A percentile compares a stretch with the other conserved stretches of the same genome.
Evolutionary conservation across 2,329 filamentous ascomycete species (phyloP).

Genomic region (Amauroascus verrucosus): DNA sequence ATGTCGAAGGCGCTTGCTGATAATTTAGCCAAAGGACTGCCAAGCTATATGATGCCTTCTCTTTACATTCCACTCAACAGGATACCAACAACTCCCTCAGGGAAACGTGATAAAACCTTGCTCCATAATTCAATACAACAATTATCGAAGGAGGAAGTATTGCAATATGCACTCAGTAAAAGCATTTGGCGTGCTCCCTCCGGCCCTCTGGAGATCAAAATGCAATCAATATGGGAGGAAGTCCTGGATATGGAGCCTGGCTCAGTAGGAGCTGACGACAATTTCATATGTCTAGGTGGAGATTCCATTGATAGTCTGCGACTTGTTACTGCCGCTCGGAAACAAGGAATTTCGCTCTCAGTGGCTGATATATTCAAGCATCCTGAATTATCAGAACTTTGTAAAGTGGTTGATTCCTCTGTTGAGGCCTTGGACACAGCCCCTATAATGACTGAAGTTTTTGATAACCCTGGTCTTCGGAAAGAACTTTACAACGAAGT

Average conservation of each 20-base stretch:
- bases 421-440: background rate
- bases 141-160: constrained; percentile 7
- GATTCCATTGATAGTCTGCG: constrained; percentile 12
- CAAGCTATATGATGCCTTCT: constrained; percentile 18
- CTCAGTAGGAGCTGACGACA: background rate
- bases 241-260: background rate
- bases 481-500: background rate
- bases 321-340: background rate
- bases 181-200: background rate
- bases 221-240: background rate
- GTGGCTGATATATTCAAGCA: constrained; percentile 17
- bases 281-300: constrained; percentile 11
- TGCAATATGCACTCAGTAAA: background rate
- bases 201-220: background rate
- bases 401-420: constrained; percentile 20
- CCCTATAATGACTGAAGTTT: background rate
- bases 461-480: background rate
- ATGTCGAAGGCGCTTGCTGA: too few species aligned
- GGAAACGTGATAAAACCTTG: constrained; percentile 25
- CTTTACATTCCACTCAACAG: constrained; percentile 18
- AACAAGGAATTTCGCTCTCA: background rate
- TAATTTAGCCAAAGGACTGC: constrained; percentile 9
- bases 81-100: constrained; percentile 25
- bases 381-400: constrained; percentile 23
- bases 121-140: constrained; percentile 17